Conservation (phyloP, 2,329 filamentous ascomycete species). For the Aspergillus awamori region DNA sequence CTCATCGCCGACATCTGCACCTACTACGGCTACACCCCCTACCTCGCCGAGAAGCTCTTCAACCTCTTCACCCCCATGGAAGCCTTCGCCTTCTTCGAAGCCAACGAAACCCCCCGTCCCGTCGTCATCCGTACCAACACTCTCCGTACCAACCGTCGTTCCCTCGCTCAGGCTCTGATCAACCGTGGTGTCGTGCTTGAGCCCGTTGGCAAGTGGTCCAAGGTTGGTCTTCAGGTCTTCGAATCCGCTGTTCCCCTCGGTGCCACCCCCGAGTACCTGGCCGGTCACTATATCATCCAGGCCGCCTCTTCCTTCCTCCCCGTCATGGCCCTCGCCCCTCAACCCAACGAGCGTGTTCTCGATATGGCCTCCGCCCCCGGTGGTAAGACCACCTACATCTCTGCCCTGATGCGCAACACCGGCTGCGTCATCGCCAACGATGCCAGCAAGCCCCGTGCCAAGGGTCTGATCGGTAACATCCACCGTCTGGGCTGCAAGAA, state of each 20-base stretch:
- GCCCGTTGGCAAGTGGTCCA: slow-evolving; percentile 97
- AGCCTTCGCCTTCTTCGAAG: slow-evolving; percentile 97
- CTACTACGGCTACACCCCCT: slow-evolving; percentile 95
- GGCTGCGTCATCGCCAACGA: slow-evolving; percentile 96
- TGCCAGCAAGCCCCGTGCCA: slow-evolving; percentile 87
- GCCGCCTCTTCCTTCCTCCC: slow-evolving; percentile 95
- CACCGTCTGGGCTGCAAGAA: slow-evolving; percentile 93
- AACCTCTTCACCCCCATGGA: slow-evolving; percentile 89
- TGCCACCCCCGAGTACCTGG: slow-evolving; percentile 95
- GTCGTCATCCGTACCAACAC: slow-evolving; percentile 98
- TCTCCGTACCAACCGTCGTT: slow-evolving; percentile 72
- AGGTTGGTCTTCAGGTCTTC: slow-evolving; percentile 95
- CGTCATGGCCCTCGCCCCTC: slow-evolving; percentile 94
- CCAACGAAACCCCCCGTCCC: slow-evolving; percentile 91
- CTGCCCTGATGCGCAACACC: slow-evolving; percentile 97
- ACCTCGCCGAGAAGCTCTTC: slow-evolving; percentile 94
- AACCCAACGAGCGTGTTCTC: slow-evolving; percentile 87
- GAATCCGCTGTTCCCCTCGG: slow-evolving; percentile 84
- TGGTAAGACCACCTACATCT: slow-evolving; percentile 94
- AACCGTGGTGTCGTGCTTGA: slow-evolving; percentile 95
- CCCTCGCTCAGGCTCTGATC: slow-evolving; percentile 90
- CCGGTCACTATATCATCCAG: slow-evolving; percentile 96
- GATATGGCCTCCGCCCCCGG: slow-evolving; percentile 95
- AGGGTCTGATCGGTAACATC: slow-evolving; percentile 97
- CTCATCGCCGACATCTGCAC: slow-evolving; percentile 89